phyloP scores from a whole-genome alignment of 1,139 yeast genomes.

The Kodamaea sp. region DNA sequence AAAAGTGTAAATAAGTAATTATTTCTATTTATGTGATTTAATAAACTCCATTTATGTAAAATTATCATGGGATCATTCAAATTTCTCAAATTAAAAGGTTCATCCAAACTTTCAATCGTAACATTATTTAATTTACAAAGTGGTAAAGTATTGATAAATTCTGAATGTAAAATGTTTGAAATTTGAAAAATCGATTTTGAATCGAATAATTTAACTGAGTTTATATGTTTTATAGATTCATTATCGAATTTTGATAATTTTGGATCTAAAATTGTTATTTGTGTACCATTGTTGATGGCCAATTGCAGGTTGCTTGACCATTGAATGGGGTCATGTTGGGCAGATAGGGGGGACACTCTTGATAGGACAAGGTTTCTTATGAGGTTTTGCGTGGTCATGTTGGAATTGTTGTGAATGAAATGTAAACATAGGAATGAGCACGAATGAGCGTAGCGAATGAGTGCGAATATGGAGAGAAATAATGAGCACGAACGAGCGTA shows the following conservation, averaged over 20 bases:
- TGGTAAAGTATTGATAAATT: constrained; percentile 27
- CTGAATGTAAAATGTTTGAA: constrained; percentile 28
- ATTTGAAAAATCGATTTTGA: constrained; percentile 28
- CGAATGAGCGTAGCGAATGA: no score
- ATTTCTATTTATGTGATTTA: constrained; percentile 23
- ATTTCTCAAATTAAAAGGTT: constrained; percentile 28
- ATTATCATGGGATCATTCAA: constrained; percentile 34
- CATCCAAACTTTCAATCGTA: constrained; percentile 27
- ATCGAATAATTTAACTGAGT: constrained; percentile 19
- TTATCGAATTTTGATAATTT: constrained; percentile 36
- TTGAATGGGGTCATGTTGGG: constrained; percentile 31
- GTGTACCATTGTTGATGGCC: constrained; percentile 35
- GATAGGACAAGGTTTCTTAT: constrained; percentile 21
- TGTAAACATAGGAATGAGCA: neutral
- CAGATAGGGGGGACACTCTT: constrained; percentile 22
- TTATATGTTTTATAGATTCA: constrained; percentile 17
- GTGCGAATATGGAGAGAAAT: no score
- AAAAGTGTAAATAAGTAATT: constrained; percentile 33
- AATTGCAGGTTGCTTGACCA: constrained; percentile 38
- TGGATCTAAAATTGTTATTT: constrained; percentile 38
- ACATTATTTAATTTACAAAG: constrained; percentile 28
- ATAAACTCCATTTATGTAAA: constrained; percentile 36
- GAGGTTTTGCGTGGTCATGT: constrained; percentile 7
- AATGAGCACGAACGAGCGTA: no score
- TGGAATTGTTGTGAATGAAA: neutral